These are phyloP conservation scores for Cocos nucifera DNA, from an alignment of 176 grass and related monocot genomes.

Conservation along the genomic window DNA sequence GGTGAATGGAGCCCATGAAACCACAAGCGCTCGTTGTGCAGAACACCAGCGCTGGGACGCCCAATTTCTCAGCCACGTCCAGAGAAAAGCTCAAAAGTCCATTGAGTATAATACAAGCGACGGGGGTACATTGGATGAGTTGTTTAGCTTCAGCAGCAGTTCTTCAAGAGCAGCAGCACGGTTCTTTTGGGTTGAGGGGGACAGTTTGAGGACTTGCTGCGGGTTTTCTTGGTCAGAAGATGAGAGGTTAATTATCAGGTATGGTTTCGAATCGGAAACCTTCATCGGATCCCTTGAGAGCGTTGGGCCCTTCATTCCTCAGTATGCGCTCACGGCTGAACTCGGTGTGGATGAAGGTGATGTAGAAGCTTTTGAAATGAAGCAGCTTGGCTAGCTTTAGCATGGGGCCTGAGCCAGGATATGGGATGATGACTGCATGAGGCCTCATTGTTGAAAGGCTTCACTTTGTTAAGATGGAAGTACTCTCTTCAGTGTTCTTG, in stretches of 20 bases:
- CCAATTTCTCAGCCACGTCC: background rate
- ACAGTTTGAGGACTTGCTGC: background rate
- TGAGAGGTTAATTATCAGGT: background rate
- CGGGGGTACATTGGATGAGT: background rate
- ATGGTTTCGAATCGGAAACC: background rate
- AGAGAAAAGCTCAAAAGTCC: background rate
- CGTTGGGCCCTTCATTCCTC: background rate
- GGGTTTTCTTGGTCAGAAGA: background rate
- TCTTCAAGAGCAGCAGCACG: background rate
- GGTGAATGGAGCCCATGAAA: background rate
- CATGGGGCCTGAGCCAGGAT: slow-evolving; percentile 6
- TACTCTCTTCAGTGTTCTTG: too few relatives aligned
- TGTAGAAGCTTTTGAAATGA: slow-evolving; percentile 7
- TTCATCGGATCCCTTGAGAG: background rate
- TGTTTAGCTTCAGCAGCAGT: background rate
- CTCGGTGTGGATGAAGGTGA: slow-evolving; percentile 18
- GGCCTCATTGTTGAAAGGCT: background rate
- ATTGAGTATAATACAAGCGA: slow-evolving; percentile 8
- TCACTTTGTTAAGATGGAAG: too few relatives aligned
- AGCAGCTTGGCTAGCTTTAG: slow-evolving; percentile 16
- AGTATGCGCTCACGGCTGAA: background rate
- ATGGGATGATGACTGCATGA: slow-evolving; percentile 7
- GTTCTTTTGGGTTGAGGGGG: background rate
- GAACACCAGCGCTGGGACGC: slow-evolving; percentile 10
- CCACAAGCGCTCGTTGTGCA: slow-evolving; percentile 5